Evolutionary conservation across 352 stramenopile genomes (phyloP), one percentile per base, ranked within the genome.

Genomic region (Globisporangium nunn): DNA sequence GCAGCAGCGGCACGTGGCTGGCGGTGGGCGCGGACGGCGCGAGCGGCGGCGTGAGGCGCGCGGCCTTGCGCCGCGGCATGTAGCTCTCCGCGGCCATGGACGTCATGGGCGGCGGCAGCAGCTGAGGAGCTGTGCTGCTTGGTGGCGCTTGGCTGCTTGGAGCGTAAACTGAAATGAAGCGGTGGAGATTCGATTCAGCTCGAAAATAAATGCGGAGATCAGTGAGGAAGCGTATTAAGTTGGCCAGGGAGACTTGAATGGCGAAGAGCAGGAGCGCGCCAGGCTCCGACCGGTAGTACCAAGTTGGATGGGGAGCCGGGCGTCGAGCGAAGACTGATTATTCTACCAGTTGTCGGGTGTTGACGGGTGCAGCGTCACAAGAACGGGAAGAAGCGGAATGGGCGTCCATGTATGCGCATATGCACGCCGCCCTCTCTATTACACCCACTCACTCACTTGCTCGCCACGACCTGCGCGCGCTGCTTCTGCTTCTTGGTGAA

Each of bases 401-500:
- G 23, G 23, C 23, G 23, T 23, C 23, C 23, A 23, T 23, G 23
- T 4, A 14, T 41, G 35, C 14, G 35, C 35, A 6, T 17, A 40
- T 40, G 35, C 35, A 40, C 8, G 35, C 4, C 35, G 11, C 35
- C 37, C 37, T 43, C 37, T 43, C 37, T 43, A 43, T 43, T 43
- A 43, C 44, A 31, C 33, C 33, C 1, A 5, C 10, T 8, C 33
- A 11, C 6, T 37, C 17, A 17, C 7, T 31, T 0, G 3, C n/a
- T 8, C n/a, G 15, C 12, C 18, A 28, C 41, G 11, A 29, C 31
- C 37, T 56, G 64, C 18, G 39, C 63, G 29, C 39, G 65, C 52
- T 68, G 56, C 58, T 87, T 87, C 64, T 91, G 76, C 58, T 87
- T 86, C 68, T 87, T 90, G 46, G 74, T 76, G 51, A 93, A 93